Evolutionary conservation across 257 asterid species (phyloP), one percentile per base, ranked within the genome.

Genomic region (Knoxia roxburghii): DNA sequence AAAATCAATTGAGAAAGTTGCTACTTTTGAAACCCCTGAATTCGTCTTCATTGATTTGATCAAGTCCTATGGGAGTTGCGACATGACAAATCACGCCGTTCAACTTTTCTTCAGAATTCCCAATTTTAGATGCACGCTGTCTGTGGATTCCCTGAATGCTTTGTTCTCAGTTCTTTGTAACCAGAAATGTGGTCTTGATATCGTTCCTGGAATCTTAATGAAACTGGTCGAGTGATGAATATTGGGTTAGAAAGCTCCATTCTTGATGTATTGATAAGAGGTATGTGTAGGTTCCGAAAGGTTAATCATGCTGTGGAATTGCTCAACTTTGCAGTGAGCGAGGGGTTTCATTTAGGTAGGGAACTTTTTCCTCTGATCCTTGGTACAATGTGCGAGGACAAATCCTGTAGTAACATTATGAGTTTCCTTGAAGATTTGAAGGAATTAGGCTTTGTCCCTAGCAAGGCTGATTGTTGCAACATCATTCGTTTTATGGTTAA

Each of bases 171-270:
- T 81, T 72, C 82, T 85, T 33, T 88, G 91, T 76, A 74, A 77
- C 65, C 62, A 72, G 65, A 72, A 71, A 75, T 68, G 37, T 51
- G 83, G 84, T 46, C 71, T 78, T 37, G 75, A 49, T 43, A 58
- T 79, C 66, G 86, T 91, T 43, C 95, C 95, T 23, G 63, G 46
- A 52, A 27, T 86, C 45, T 58, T 91, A 60, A 55, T 76, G 0
- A 81, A 82, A 76, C 81, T n/a, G n/a, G n/a, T 65, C 81, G 65
- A 68, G 74, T 15, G 60, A 79, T 82, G 89, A 81, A 78, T 20
- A 77, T 85, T 72, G 72, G 86, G 80, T 61, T 85, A 39, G 95
- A 88, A 20, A 89, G 79, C 30, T 85, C 94, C 13, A 79, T 79
- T 57, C 86, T 79, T 66, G 73, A 69, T 69, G 77, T 89, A 68